Evolutionary conservation across 169 alveolate genomes (phyloP).

Genomic region (Ichthyophthirius multifiliis): DNA sequence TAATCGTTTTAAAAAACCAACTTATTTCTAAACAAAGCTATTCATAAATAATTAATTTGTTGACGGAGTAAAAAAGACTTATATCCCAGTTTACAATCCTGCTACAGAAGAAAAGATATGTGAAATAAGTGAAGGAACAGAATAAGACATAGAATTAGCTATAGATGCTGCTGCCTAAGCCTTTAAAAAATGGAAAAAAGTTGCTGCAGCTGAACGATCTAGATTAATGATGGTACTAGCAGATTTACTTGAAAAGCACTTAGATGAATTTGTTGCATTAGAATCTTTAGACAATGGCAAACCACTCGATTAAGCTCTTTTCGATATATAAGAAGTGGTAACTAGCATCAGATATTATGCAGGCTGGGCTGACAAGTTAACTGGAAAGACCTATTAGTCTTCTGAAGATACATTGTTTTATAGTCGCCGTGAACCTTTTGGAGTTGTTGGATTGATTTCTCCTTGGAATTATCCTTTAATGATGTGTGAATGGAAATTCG

Average conservation of each 20-base stretch:
- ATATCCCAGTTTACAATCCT: slow-evolving; percentile 65
- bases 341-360: slow-evolving; percentile 66
- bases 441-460: slow-evolving; percentile 85
- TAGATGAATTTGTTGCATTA: slow-evolving; percentile 70
- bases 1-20: no score
- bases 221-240: slow-evolving; percentile 70
- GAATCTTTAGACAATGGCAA: slow-evolving; percentile 88
- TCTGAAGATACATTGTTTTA: slow-evolving; percentile 42
- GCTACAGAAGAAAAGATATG: slow-evolving; percentile 68
- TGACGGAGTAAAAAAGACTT: slow-evolving; percentile 46
- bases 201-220: slow-evolving; percentile 61
- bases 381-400: slow-evolving; percentile 64
- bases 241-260: slow-evolving; percentile 66
- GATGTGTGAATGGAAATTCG: slow-evolving; percentile 69
- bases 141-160: slow-evolving; percentile 75
- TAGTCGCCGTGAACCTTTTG: slow-evolving; percentile 84
- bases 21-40: slow-evolving; percentile 46
- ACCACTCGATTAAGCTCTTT: slow-evolving; percentile 51
- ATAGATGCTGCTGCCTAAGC: slow-evolving; percentile 82
- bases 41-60: slow-evolving; percentile 68
- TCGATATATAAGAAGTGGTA: slow-evolving; percentile 53
- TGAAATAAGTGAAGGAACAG: slow-evolving; percentile 59
- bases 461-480: slow-evolving; percentile 91
- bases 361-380: slow-evolving; percentile 80
- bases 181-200: slow-evolving; percentile 75